Evolutionary conservation across 768 basidiomycete genomes (phyloP), one percentile per base, ranked within the genome.

Genomic region (Amanita muscaria): DNA sequence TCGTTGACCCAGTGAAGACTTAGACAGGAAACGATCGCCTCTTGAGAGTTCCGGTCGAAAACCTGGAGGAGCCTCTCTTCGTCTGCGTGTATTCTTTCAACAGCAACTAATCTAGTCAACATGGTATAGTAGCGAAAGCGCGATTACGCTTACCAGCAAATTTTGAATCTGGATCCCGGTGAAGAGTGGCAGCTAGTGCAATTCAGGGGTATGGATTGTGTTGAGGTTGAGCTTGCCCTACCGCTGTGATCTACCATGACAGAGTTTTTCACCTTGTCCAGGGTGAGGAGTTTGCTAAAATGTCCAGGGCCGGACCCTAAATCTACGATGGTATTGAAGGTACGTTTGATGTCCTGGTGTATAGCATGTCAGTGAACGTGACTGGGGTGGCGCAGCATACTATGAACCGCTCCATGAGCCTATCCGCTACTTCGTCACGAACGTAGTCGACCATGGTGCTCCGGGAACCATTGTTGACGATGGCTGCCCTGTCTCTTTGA

Each of bases 1-100:
- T 99, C 96, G 54, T 98, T 98, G 10, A 96, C 79, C 96, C 96
- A 99, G 51, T 99, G 96, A 33, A 98, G 70, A 53, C 82, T 84
- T 3, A 96, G 73, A 58, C 89, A 93, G 10, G 90, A 93, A 19
- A 96, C 80, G 36, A 97, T 77, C 14, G 88, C 90, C 56, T 98
- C 94, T 57, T 93, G 85, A 11, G 89, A 88, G 49, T 84, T 74
- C 2, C 69, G 78, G 4, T 73, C 68, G 9, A 97, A 66, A 15
- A 69, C 60, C 33, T 76, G 64, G 2, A 93, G 70, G 1, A 97
- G 63, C 24, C 74, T 68, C 59, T 97, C 92, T 59, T 97, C 92
- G 49, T 96, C 90, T 34, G 74, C 80, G 49, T 83, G 79, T 47
- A 85, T 70, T 27, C 94, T 76, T 51, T 83, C 77, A 16, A 92